phyloP scores from a whole-genome alignment of 1,139 yeast genomes.

The Kodamaea fungicola region DNA sequence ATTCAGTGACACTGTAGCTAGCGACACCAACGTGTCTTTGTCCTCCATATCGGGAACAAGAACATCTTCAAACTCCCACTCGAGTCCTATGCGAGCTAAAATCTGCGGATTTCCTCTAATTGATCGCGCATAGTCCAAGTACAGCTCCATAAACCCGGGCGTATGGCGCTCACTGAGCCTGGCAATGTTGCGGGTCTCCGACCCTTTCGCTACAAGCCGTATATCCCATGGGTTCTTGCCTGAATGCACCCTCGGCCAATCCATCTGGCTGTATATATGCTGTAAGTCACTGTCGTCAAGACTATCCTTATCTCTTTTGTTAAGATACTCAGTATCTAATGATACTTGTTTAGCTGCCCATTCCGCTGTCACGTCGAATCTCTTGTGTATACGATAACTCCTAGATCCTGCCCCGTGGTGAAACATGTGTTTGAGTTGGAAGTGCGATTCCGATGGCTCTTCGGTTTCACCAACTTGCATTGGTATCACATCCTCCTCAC shows the following conservation, averaged over 20 bases:
- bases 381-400: constrained; percentile 32
- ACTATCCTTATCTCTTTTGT: constrained; percentile 6
- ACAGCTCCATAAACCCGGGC: constrained; percentile 65
- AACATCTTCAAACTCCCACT: constrained; percentile 52
- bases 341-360: constrained; percentile 22
- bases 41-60: constrained; percentile 73
- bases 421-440: constrained; percentile 44
- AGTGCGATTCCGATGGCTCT: constrained; percentile 8
- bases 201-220: constrained; percentile 20
- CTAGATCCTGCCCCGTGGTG: constrained; percentile 49
- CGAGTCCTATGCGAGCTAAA: constrained; percentile 43
- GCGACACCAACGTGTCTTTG: constrained; percentile 62
- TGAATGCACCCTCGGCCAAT: constrained; percentile 38
- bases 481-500: too few species aligned
- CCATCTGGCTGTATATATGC: constrained; percentile 23
- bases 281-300: constrained; percentile 19
- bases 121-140: constrained; percentile 53
- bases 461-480: too few species aligned
- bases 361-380: constrained; percentile 46
- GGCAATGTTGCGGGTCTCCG: constrained; percentile 25
- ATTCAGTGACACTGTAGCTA: constrained; percentile 86
- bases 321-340: constrained; percentile 5
- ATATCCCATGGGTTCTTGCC: constrained; percentile 45
- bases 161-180: constrained; percentile 55
- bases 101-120: constrained; percentile 42